These are phyloP conservation scores for Ceratobasidium sp. DNA, from an alignment of 1,284 basidiomycete genomes.

Conservation along the genomic window DNA sequence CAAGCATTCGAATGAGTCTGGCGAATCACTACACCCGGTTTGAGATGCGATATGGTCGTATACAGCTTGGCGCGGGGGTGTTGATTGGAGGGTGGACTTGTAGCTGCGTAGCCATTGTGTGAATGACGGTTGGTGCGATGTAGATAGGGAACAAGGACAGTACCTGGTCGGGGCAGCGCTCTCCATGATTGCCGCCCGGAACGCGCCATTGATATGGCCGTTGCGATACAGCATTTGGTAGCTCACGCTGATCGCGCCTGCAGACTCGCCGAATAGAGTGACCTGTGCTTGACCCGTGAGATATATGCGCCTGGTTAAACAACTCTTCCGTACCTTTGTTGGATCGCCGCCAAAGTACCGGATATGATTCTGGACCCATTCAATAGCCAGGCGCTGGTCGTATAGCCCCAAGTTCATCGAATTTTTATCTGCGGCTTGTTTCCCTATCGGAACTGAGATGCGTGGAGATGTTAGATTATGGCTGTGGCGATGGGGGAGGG, in stretches of 20 bases:
- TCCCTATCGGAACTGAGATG: constrained; percentile 30
- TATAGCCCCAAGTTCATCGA: constrained; percentile 10
- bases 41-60: constrained; percentile 23
- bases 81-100: constrained; percentile 7
- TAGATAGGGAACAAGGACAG: neutral
- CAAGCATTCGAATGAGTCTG: constrained; percentile 28
- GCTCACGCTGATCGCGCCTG: constrained; percentile 24
- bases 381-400: constrained; percentile 53
- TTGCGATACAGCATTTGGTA: constrained; percentile 30
- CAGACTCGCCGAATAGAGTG: constrained; percentile 36
- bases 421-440: neutral
- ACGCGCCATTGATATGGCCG: constrained; percentile 11
- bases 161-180: constrained; percentile 24
- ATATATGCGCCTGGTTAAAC: too few relatives aligned
- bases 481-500: too few relatives aligned
- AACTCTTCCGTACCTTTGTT: constrained; percentile 50
- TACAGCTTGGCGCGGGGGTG: constrained; percentile 1
- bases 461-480: too few relatives aligned
- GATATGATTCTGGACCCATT: constrained; percentile 62
- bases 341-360: constrained; percentile 60
- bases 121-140: neutral
- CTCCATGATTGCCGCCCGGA: constrained; percentile 35
- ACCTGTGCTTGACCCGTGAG: constrained; percentile 2
- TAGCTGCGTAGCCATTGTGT: neutral
- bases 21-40: constrained; percentile 1